phyloP scores from a whole-genome alignment of 192 early-diverging fungal species.

The Fimicolochytrium jonesii region DNA sequence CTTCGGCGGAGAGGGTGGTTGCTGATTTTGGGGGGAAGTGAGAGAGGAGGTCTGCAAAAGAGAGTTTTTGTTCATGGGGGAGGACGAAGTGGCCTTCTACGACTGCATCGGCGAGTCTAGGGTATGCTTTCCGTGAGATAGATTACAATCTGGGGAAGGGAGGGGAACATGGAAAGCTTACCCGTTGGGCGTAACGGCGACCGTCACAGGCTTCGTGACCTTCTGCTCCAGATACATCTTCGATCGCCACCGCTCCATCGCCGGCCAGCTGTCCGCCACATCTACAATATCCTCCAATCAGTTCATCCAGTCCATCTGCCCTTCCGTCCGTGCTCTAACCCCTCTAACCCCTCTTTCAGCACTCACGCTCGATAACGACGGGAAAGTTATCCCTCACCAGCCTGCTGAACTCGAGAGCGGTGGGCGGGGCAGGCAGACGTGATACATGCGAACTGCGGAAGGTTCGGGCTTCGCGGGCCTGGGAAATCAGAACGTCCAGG shows the following conservation, averaged over 20 bases:
- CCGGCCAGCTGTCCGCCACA: conserved; percentile 34
- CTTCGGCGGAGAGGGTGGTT: too few relatives aligned
- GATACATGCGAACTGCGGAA: not conserved
- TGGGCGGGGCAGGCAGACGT: conserved; percentile 17
- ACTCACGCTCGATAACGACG: conserved; percentile 21
- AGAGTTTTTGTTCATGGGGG: conserved; percentile 35
- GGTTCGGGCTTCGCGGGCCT: not conserved
- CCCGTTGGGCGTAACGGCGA: conserved; percentile 49
- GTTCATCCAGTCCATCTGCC: too few relatives aligned
- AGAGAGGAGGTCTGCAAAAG: conserved; percentile 27
- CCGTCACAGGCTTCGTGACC: conserved; percentile 25
- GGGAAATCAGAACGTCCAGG: too few relatives aligned
- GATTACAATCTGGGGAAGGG: too few relatives aligned
- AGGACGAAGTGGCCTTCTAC: conserved; percentile 38
- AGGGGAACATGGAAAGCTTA: too few relatives aligned
- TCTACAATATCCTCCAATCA: too few relatives aligned
- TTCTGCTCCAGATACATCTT: conserved; percentile 30
- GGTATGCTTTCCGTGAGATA: not conserved
- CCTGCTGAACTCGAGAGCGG: conserved; percentile 35
- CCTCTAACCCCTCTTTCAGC: too few relatives aligned
- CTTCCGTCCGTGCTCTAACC: too few relatives aligned
- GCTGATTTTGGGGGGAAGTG: conserved; percentile 2
- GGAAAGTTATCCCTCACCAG: conserved; percentile 24
- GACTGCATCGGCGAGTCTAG: conserved; percentile 42
- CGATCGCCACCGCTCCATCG: conserved; percentile 33